phyloP scores from a whole-genome alignment of 495 filamentous ascomycete species.

The Parathielavia hyrcaniae region DNA sequence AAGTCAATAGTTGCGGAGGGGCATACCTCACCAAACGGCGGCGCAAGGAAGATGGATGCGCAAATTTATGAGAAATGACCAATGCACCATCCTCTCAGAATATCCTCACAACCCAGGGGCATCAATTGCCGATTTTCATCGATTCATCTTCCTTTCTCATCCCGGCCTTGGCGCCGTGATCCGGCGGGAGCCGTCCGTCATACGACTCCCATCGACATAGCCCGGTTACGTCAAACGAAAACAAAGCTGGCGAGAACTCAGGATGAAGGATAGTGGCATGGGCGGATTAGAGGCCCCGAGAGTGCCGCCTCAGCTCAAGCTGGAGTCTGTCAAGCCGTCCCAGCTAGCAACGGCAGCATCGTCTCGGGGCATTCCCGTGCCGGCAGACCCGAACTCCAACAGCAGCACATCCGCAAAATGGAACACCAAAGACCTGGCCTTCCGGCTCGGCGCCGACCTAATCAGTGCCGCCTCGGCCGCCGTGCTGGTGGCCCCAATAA shows the following conservation, averaged over 20 bases:
- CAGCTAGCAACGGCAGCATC: not conserved
- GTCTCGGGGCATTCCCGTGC: not conserved
- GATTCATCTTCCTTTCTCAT: too few relatives aligned
- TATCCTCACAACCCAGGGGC: too few relatives aligned
- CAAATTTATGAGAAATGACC: too few relatives aligned
- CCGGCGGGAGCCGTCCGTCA: too few relatives aligned
- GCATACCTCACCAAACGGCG: too few relatives aligned
- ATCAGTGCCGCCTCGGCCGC: constrained; percentile 69
- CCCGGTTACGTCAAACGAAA: not conserved
- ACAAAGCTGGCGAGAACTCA: not conserved
- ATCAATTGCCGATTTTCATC: too few relatives aligned
- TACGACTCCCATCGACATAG: too few relatives aligned
- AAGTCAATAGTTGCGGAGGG: too few relatives aligned
- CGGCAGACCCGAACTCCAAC: not conserved
- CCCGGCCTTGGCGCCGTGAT: too few relatives aligned
- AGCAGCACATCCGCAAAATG: constrained; percentile 39
- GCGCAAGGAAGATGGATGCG: too few relatives aligned
- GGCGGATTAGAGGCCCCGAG: constrained; percentile 7
- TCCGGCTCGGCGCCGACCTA: constrained; percentile 66
- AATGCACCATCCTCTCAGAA: too few relatives aligned
- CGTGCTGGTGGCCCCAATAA: constrained; percentile 76
- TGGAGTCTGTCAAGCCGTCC: constrained; percentile 1
- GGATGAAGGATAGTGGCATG: constrained; percentile 15
- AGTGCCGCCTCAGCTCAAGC: constrained; percentile 1
- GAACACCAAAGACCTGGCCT: constrained; percentile 69